Conservation (phyloP, 768 basidiomycete species). For the Ramaria sp. region DNA sequence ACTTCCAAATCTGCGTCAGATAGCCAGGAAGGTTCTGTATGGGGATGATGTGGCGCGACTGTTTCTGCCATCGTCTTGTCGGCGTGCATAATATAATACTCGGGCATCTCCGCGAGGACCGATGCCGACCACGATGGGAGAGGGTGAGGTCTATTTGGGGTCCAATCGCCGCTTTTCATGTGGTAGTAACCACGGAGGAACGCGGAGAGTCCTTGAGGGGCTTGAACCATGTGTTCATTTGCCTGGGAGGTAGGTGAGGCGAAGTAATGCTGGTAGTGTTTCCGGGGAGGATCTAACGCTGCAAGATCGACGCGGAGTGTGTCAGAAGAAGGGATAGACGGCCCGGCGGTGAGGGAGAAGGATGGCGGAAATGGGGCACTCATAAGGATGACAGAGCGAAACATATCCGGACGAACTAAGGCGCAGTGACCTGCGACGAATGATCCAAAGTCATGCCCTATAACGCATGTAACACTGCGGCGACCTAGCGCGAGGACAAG, state of each 20-base stretch:
- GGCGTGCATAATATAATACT: constrained; percentile 53
- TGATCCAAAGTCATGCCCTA: constrained; percentile 57
- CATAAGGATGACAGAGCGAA: constrained; percentile 47
- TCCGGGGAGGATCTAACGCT: constrained; percentile 37
- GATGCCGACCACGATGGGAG: constrained; percentile 23
- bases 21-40: constrained; percentile 33
- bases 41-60: constrained; percentile 26
- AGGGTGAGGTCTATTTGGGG: constrained; percentile 28
- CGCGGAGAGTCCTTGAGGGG: constrained; percentile 32
- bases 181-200: constrained; percentile 49
- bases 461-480: constrained; percentile 32
- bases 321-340: neutral
- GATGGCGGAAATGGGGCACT: constrained; percentile 42
- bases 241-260: constrained; percentile 34
- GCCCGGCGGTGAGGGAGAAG: constrained; percentile 10
- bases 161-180: constrained; percentile 49
- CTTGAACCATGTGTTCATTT: constrained; percentile 27
- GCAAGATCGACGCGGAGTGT: constrained; percentile 22
- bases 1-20: constrained; percentile 36
- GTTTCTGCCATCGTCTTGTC: constrained; percentile 43
- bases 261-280: constrained; percentile 47
- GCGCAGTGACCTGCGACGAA: constrained; percentile 41
- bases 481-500: constrained; percentile 45
- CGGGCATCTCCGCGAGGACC: constrained; percentile 35
- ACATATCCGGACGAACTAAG: constrained; percentile 44